Evolutionary conservation across 1,284 basidiomycete genomes (phyloP).

Genomic region (Tremellales sp.): DNA sequence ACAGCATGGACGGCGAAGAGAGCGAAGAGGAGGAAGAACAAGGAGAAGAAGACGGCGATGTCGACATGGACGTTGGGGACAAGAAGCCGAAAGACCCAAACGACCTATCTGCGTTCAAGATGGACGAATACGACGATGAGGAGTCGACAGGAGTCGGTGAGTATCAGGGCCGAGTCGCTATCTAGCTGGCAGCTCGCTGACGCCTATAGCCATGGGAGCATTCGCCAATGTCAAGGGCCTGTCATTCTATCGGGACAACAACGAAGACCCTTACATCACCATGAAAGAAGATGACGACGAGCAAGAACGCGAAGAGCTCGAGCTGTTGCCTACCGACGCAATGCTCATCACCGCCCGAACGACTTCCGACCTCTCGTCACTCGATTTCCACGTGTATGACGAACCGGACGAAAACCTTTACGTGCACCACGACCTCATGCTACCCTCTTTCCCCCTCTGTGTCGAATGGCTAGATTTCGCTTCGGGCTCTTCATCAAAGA

Average conservation of each 20-base stretch:
- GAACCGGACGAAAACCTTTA: constrained; percentile 89
- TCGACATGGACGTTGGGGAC: constrained; percentile 56
- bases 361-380: constrained; percentile 91
- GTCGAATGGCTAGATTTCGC: constrained; percentile 98
- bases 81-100: constrained; percentile 55
- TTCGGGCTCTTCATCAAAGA: constrained; percentile 40
- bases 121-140: constrained; percentile 93
- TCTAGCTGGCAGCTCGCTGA: not conserved
- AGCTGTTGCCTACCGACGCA: constrained; percentile 86
- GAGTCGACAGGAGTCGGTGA: constrained; percentile 58
- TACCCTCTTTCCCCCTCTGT: constrained; percentile 95
- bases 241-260: constrained; percentile 83
- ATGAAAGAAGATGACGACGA: constrained; percentile 85
- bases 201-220: constrained; percentile 68
- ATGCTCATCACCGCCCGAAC: constrained; percentile 91
- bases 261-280: constrained; percentile 96
- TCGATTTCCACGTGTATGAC: constrained; percentile 94
- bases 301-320: constrained; percentile 83
- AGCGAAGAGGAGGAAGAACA: constrained; percentile 48
- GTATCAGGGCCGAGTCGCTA: no score
- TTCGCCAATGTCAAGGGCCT: constrained; percentile 97
- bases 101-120: constrained; percentile 84
- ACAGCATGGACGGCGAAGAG: constrained; percentile 20
- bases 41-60: constrained; percentile 54
- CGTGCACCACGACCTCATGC: constrained; percentile 96